phyloP scores from a whole-genome alignment of 345 rosid genomes.

The Erodium maritimum region DNA sequence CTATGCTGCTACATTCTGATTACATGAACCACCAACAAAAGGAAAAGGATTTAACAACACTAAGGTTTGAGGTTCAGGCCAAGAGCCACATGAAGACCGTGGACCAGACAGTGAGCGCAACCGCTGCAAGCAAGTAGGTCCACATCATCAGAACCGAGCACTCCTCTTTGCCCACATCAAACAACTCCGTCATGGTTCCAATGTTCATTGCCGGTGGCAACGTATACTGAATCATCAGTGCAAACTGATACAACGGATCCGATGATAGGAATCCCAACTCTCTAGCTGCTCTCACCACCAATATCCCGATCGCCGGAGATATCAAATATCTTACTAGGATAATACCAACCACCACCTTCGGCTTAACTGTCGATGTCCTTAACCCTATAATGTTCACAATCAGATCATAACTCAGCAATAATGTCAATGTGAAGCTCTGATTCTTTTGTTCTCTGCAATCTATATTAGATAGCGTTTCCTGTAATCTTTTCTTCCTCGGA shows the following conservation, averaged over 20 bases:
- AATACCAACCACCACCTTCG: slow-evolving; percentile 40
- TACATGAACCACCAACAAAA: too few species aligned
- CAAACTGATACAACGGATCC: slow-evolving; percentile 63
- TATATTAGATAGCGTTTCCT: too few species aligned
- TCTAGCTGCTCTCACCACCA: slow-evolving; percentile 59
- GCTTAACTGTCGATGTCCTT: slow-evolving; percentile 47
- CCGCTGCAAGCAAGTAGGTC: slow-evolving; percentile 71
- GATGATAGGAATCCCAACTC: slow-evolving; percentile 61
- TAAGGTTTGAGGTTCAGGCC: too few species aligned
- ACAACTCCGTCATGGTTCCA: slow-evolving; percentile 85
- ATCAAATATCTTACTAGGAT: slow-evolving; percentile 50
- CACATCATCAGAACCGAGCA: slow-evolving; percentile 86
- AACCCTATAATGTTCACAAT: slow-evolving; percentile 51
- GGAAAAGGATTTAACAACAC: too few species aligned
- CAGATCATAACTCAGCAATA: too few species aligned
- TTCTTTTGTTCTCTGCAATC: too few species aligned
- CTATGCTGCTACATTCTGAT: too few species aligned
- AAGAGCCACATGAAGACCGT: slow-evolving; percentile 72
- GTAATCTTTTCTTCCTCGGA: too few species aligned
- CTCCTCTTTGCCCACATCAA: slow-evolving; percentile 83
- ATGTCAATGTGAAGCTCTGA: too few species aligned
- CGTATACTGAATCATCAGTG: slow-evolving; percentile 75
- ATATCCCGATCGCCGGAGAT: slow-evolving; percentile 52
- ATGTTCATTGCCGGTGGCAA: slow-evolving; percentile 95
- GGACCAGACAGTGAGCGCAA: slow-evolving; percentile 80